Conservation (phyloP, 495 filamentous ascomycete species). For the Penicillium alfredii region DNA sequence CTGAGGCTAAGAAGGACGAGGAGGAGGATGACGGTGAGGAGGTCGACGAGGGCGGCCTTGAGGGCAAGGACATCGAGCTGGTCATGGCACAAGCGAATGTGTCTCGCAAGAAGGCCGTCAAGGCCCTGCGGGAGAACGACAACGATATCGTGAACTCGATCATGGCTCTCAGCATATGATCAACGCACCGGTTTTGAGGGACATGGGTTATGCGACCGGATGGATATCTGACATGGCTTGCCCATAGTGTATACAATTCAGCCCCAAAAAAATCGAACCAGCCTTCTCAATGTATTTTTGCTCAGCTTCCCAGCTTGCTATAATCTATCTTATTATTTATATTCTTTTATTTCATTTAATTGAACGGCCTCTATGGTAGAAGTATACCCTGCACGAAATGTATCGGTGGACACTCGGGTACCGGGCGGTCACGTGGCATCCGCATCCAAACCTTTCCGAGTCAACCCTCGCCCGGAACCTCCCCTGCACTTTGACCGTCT, state of each 20-base stretch:
- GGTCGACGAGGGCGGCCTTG: constrained; percentile 85
- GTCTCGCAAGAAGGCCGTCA: constrained; percentile 95
- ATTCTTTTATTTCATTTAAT: neutral
- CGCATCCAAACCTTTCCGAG: constrained; percentile 44
- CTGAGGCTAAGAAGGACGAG: constrained; percentile 72
- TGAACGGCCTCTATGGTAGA: no score
- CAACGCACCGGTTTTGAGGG: constrained; percentile 14
- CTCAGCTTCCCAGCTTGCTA: neutral
- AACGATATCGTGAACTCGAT: constrained; percentile 99
- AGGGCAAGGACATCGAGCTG: constrained; percentile 98
- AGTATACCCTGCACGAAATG: constrained; percentile 2
- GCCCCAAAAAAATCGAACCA: constrained; percentile 37
- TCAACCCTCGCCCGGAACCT: constrained; percentile 36
- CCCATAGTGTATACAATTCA: constrained; percentile 41
- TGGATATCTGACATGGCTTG: constrained; percentile 23
- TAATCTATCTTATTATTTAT: neutral
- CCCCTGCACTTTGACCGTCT: constrained; percentile 38
- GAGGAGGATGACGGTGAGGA: constrained; percentile 96
- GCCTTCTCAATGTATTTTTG: constrained; percentile 5
- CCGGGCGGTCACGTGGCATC: constrained; percentile 41
- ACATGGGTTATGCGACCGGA: constrained; percentile 29
- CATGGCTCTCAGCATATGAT: constrained; percentile 96
- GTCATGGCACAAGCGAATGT: constrained; percentile 98
- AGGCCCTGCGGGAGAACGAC: constrained; percentile 97
- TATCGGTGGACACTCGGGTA: constrained; percentile 18